phyloP scores from a whole-genome alignment of 306 rosid genomes.

The Echinosophora koreensis region DNA sequence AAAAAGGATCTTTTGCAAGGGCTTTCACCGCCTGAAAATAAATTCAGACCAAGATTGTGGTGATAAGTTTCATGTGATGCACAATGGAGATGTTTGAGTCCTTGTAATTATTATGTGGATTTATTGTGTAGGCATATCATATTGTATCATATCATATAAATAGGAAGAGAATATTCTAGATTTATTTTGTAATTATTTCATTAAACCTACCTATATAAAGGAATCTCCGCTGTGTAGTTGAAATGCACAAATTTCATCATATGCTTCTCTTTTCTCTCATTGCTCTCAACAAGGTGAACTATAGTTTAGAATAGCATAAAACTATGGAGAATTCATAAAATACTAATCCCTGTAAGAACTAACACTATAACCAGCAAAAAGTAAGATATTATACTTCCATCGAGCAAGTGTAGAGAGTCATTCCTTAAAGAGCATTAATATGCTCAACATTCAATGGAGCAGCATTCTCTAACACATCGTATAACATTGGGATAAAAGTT shows the following conservation, averaged over 20 bases:
- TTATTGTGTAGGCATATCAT: too few species aligned
- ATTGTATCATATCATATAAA: too few species aligned
- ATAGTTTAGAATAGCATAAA: not conserved
- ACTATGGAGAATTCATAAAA: constrained; percentile 8
- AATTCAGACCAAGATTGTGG: constrained; percentile 20
- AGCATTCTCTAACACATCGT: not conserved
- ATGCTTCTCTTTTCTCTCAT: too few species aligned
- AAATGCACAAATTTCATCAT: too few species aligned
- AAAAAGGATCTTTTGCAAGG: constrained; percentile 71
- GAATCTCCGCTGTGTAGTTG: too few species aligned
- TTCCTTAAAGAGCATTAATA: not conserved
- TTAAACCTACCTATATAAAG: too few species aligned
- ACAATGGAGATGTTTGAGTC: not conserved
- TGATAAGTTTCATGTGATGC: constrained; percentile 26
- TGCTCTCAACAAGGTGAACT: not conserved
- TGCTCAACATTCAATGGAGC: not conserved
- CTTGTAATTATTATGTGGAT: too few species aligned
- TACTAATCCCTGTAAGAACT: constrained; percentile 7
- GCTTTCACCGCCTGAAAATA: constrained; percentile 67
- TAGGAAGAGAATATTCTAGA: too few species aligned
- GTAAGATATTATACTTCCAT: constrained; percentile 18
- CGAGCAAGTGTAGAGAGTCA: not conserved
- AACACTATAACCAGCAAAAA: constrained; percentile 8
- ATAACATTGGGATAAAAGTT: not conserved
- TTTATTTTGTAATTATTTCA: too few species aligned